These are phyloP conservation scores for Hevea brasiliensis DNA, from an alignment of 345 rosid species.

Conservation along the genomic window DNA sequence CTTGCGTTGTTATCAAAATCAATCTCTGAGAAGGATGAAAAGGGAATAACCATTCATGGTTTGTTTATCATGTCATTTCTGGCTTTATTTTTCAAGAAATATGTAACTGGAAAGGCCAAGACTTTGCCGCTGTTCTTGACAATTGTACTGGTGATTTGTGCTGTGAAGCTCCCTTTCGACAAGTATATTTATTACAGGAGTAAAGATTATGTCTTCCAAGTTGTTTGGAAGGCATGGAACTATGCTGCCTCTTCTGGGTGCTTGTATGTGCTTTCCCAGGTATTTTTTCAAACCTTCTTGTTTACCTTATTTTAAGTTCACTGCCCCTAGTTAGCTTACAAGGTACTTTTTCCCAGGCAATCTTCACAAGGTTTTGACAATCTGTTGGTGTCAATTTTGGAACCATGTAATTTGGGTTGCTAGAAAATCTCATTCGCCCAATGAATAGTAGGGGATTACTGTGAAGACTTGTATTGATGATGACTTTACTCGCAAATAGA, in stretches of 20 bases:
- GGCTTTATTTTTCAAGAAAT: conserved; percentile 3
- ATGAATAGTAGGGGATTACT: background rate
- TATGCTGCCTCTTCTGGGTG: conserved; percentile 18
- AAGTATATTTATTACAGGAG: background rate
- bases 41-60: conserved; percentile 3
- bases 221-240: conserved; percentile 17
- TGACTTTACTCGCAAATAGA: background rate
- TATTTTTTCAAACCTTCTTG: background rate
- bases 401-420: background rate
- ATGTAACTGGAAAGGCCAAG: background rate
- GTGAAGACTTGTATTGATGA: background rate
- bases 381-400: background rate
- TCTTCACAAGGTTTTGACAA: conserved; percentile 1
- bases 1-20: conserved; percentile 15
- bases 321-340: background rate
- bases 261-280: conserved; percentile 13
- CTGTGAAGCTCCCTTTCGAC: background rate
- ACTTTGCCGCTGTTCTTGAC: background rate
- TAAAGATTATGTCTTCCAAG: background rate
- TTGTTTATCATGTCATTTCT: conserved; percentile 4
- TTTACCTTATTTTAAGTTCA: background rate
- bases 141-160: conserved; percentile 8
- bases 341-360: background rate
- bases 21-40: conserved; percentile 7
- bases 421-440: background rate